Conservation (phyloP, 148 eudicot genomes). For the Salicornia ramosissima region DNA sequence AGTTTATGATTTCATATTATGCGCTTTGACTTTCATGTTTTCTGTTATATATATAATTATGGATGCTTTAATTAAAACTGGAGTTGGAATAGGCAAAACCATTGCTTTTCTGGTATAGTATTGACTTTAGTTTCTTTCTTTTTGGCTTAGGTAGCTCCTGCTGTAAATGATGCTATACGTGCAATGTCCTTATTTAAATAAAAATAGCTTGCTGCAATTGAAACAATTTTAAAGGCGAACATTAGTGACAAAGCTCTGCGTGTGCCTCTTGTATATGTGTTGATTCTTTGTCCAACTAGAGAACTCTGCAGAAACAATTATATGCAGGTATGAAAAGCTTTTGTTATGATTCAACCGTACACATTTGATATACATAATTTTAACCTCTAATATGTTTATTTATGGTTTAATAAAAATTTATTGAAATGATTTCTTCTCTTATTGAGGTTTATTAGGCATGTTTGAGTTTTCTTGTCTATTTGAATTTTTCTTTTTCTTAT, state of each 20-base stretch:
- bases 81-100: constrained; percentile 88
- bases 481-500: too few species aligned
- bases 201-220: constrained; percentile 96
- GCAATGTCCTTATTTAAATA: constrained; percentile 45
- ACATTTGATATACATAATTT: too few species aligned
- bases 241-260: constrained; percentile 35
- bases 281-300: constrained; percentile 89
- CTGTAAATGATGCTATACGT: constrained; percentile 8
- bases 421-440: too few species aligned
- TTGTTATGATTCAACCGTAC: too few species aligned
- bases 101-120: constrained; percentile 85
- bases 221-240: constrained; percentile 84
- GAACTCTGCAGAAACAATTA: constrained; percentile 84
- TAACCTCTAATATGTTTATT: too few species aligned
- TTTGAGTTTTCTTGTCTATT: too few species aligned
- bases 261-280: constrained; percentile 67
- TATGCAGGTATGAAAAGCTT: not conserved
- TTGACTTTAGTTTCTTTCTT: not conserved
- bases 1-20: not conserved
- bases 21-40: constrained; percentile 15
- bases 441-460: too few species aligned
- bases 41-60: constrained; percentile 55
- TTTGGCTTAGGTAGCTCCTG: not conserved
- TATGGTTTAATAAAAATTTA: too few species aligned
- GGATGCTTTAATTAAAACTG: constrained; percentile 84